A percentile compares a stretch with the other conserved stretches of the same genome.
phyloP scores from a whole-genome alignment of 176 grass and related monocot species.

The Chrysopogon serrulatus region DNA sequence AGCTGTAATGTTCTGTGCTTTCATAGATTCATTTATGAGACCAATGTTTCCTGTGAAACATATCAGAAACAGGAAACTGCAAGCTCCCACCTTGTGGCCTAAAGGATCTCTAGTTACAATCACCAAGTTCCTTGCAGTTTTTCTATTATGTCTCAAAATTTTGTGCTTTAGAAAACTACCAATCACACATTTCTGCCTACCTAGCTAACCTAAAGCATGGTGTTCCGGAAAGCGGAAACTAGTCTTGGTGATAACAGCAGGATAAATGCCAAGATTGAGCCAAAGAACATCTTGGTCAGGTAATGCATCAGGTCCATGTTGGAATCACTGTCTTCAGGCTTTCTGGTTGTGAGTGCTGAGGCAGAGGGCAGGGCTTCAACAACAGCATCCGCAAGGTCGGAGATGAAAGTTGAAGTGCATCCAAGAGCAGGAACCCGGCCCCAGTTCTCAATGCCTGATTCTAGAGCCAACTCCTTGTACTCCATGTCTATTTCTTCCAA shows the following conservation, averaged over 20 bases:
- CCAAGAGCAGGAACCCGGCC: conserved; percentile 89
- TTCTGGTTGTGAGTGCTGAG: conserved; percentile 33
- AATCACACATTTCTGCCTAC: neutral
- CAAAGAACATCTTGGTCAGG: conserved; percentile 67
- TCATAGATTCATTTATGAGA: neutral
- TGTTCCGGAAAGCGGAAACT: conserved; percentile 47
- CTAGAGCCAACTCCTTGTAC: conserved; percentile 85
- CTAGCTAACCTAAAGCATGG: conserved; percentile 7
- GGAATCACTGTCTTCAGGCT: conserved; percentile 1
- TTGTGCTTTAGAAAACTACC: neutral
- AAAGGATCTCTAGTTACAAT: neutral
- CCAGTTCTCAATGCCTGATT: conserved; percentile 94
- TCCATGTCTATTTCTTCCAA: conserved; percentile 99
- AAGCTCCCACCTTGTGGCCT: neutral
- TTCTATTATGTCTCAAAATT: neutral
- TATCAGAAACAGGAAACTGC: neutral
- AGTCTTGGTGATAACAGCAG: conserved; percentile 73
- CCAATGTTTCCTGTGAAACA: neutral
- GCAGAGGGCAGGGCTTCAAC: conserved; percentile 71
- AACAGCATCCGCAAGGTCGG: conserved; percentile 76
- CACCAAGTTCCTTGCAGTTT: neutral
- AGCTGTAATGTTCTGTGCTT: neutral
- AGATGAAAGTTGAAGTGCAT: conserved; percentile 68
- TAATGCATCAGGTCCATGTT: conserved; percentile 50
- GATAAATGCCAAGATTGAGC: conserved; percentile 72